phyloP scores from a whole-genome alignment of 2,329 filamentous ascomycete genomes.

The Gaeumannomyces tritici region DNA sequence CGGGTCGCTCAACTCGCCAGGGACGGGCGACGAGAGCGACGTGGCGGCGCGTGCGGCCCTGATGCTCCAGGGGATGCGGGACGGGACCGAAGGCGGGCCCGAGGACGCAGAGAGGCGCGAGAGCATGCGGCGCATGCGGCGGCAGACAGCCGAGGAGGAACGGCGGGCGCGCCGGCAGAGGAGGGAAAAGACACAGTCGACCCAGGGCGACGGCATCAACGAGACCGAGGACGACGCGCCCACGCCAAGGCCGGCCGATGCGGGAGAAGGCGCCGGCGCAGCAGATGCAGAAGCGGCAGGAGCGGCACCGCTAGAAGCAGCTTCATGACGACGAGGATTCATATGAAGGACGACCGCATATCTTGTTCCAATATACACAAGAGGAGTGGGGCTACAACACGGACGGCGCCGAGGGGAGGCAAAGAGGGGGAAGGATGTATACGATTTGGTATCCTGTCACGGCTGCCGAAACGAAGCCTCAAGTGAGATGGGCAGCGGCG shows the following conservation, averaged over 20 bases:
- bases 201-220: conserved; percentile 9
- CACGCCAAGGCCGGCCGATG: conserved; percentile 10
- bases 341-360: background rate
- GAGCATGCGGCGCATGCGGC: conserved; percentile 47
- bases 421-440: background rate
- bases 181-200: conserved; percentile 46
- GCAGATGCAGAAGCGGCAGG: background rate
- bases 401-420: background rate
- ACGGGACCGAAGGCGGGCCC: conserved; percentile 50
- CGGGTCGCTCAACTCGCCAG: conserved; percentile 15
- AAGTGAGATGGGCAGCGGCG: background rate
- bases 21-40: conserved; percentile 51
- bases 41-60: conserved; percentile 78
- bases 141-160: conserved; percentile 75
- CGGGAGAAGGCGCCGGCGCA: conserved; percentile 9
- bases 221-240: conserved; percentile 10
- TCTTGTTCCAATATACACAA: background rate
- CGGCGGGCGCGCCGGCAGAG: conserved; percentile 57
- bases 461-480: background rate
- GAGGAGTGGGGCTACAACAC: background rate
- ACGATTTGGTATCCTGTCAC: background rate
- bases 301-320: background rate
- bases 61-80: conserved; percentile 73
- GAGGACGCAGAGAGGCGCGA: conserved; percentile 46
- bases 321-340: background rate